Base-by-base conservation (phyloP, 768 basidiomycete species). In the Tricholomella constricta region DNA sequence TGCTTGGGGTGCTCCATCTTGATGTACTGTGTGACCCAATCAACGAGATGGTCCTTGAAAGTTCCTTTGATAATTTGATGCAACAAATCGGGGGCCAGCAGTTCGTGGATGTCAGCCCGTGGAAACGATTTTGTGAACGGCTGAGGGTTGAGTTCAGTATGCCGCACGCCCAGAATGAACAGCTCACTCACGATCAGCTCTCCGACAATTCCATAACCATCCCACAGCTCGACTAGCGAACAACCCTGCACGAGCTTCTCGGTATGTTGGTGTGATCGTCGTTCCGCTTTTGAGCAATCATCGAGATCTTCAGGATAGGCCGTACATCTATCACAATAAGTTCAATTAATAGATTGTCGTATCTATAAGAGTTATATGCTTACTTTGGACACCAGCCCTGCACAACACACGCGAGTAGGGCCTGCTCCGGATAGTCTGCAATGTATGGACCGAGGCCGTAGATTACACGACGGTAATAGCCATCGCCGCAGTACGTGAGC, bases 21-120 rank as follows among this genome's bases (percentile, higher is more conserved):
- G 6, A 72, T 55, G 38, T 70, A 70, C 6, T 67, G 50, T 0
- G 52, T 51, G 0, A 72, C 63, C 71, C 72, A 75, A 3, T 50
- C 42, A 2, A 73, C 72, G 10, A 75, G 56, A 38, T 72, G 70
- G 42, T 72, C 73, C 53, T 73, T 74, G 58, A 73, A 74, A 4
- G 61, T 64, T 5, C 71, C 69, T 43, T 72, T 72, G 55, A 74
- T 55, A 12, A 72, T 11, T 46, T 71, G 67, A 50, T 73, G 69
- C 0, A 70, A 57, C 3, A 69, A 56, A 47, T 71, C 64, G 1
- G 66, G 59, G 0, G 66, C 26, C 0, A 70, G 36, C 15, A 69
- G 52, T 38, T 70, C 63, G 48, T 69, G 59, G 9, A 72, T 70
- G 17, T 70, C 60, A 0, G 69, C 46, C 1, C 49, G 19, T 31